These are phyloP conservation scores for Quercus dentata DNA, from an alignment of 306 rosid genomes.

Conservation along the genomic window DNA sequence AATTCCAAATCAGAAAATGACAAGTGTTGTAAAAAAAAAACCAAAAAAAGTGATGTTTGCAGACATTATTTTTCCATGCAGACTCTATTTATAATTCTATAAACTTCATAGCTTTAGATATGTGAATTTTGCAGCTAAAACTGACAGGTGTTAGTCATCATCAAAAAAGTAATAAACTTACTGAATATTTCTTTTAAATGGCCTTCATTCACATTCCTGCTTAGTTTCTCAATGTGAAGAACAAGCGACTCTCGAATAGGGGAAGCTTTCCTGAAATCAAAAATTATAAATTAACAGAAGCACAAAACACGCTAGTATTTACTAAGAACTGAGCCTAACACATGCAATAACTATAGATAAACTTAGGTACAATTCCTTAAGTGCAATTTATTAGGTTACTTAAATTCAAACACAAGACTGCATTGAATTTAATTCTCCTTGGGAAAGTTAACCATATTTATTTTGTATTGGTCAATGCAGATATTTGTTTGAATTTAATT, in stretches of 20 bases:
- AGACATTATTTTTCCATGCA: not conserved
- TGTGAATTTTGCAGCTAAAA: not conserved
- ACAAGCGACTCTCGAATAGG: constrained; percentile 84
- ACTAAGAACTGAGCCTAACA: not conserved
- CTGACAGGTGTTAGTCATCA: constrained; percentile 6
- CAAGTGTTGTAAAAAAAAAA: not conserved
- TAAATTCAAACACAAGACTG: too few relatives aligned
- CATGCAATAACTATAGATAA: too few relatives aligned
- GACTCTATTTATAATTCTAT: not conserved
- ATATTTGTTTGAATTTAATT: too few relatives aligned
- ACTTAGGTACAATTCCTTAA: too few relatives aligned
- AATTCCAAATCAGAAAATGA: not conserved
- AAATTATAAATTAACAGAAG: not conserved
- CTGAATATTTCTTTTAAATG: constrained; percentile 90
- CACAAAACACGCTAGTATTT: not conserved
- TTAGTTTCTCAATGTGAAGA: constrained; percentile 80
- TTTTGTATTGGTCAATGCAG: too few relatives aligned
- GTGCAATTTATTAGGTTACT: too few relatives aligned
- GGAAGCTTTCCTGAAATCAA: constrained; percentile 71
- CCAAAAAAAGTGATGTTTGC: not conserved
- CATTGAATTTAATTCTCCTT: too few relatives aligned
- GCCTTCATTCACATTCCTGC: constrained; percentile 96
- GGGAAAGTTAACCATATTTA: too few relatives aligned
- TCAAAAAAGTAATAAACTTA: constrained; percentile 37
- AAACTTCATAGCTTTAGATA: not conserved